Evolutionary conservation across 2,329 filamentous ascomycete species (phyloP).

Genomic region (Curvularia lunata): DNA sequence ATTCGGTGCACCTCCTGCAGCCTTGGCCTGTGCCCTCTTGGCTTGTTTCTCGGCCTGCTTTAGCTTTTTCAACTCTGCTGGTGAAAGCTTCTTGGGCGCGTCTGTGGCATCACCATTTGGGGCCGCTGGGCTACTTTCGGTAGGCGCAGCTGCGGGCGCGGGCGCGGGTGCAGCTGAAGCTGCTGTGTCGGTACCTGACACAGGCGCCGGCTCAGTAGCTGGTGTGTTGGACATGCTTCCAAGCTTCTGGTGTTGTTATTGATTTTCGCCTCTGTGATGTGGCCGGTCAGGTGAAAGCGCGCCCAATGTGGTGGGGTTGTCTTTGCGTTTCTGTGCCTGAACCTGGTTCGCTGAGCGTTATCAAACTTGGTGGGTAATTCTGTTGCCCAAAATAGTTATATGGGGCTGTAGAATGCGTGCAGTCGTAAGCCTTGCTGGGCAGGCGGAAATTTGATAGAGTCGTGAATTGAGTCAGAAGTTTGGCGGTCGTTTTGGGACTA

Average conservation of each 20-base stretch:
- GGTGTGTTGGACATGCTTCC: conserved; percentile 37
- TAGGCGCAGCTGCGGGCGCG: conserved; percentile 17
- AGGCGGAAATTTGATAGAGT: conserved; percentile 25
- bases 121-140: conserved; percentile 20
- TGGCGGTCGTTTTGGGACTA: conserved; percentile 10
- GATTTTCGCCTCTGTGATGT: conserved; percentile 5
- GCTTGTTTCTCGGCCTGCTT: conserved; percentile 92
- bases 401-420: conserved; percentile 5
- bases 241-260: conserved; percentile 1
- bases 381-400: conserved; percentile 3
- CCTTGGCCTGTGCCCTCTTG: conserved; percentile 74
- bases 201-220: conserved; percentile 25
- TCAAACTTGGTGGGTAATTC: neutral
- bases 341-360: neutral
- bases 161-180: conserved; percentile 10
- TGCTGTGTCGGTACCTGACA: conserved; percentile 12
- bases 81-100: conserved; percentile 65
- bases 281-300: conserved; percentile 11
- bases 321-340: conserved; percentile 3
- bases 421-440: conserved; percentile 11
- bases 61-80: conserved; percentile 84
- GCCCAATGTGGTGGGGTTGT: conserved; percentile 19
- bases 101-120: conserved; percentile 33
- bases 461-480: conserved; percentile 30
- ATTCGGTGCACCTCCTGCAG: conserved; percentile 40